Percentiles rank a stretch among this genome's conserved stretches.
phyloP scores from a whole-genome alignment of 2,329 filamentous ascomycete genomes.

The Colletotrichum horii region DNA sequence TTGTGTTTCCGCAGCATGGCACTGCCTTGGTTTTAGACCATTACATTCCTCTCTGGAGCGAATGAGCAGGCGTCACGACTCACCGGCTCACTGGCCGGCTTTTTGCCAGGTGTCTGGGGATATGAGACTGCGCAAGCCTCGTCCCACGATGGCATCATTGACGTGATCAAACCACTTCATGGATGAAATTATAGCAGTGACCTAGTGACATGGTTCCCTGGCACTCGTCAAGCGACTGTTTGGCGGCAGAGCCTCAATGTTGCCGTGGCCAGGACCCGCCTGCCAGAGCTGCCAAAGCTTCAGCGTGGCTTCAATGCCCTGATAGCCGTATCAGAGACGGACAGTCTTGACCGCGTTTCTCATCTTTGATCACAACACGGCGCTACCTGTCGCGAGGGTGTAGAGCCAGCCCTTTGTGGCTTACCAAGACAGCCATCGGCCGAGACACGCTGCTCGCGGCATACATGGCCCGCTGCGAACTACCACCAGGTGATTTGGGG shows the following conservation, averaged over 20 bases:
- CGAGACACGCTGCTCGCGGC: background rate
- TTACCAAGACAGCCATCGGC: background rate
- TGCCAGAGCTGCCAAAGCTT: background rate
- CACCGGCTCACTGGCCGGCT: background rate
- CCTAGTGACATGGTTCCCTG: background rate
- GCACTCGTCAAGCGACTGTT: background rate
- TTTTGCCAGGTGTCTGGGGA: background rate
- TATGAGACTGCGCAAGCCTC: background rate
- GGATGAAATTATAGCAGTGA: background rate
- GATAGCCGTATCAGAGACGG: background rate
- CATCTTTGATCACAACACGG: background rate
- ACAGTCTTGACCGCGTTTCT: background rate
- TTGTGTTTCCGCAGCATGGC: background rate
- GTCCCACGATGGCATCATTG: background rate
- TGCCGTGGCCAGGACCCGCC: background rate
- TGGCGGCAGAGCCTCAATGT: background rate
- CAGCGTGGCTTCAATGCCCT: background rate
- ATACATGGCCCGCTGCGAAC: background rate
- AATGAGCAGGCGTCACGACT: background rate
- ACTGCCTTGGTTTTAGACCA: constrained; percentile 3
- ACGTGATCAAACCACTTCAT: background rate
- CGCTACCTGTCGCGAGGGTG: background rate
- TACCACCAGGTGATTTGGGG: background rate
- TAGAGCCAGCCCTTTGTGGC: background rate
- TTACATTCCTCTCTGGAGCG: background rate